Conservation (phyloP, 805 yeast genomes). For the Ascoidea tarda region DNA sequence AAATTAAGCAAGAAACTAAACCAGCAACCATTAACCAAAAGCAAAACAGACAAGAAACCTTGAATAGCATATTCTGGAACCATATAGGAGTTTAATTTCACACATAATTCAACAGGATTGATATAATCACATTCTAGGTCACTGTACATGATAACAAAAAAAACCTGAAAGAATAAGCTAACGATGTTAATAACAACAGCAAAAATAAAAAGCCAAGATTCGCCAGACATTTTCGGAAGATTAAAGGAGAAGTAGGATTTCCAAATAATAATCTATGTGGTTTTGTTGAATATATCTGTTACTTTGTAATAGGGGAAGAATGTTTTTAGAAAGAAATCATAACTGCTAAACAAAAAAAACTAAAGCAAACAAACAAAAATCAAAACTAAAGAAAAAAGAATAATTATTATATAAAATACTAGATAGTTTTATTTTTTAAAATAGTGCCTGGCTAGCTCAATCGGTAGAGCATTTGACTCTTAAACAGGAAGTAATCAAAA, state of each 20-base stretch:
- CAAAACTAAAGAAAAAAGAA: too few species aligned
- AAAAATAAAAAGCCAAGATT: slow-evolving; percentile 42
- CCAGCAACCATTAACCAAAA: slow-evolving; percentile 87
- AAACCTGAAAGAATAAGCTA: slow-evolving; percentile 83
- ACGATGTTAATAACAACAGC: slow-evolving; percentile 79
- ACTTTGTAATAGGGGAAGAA: too few species aligned
- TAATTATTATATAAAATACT: too few species aligned
- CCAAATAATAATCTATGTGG: too few species aligned
- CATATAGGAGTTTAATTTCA: slow-evolving; percentile 77
- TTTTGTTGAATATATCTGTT: too few species aligned
- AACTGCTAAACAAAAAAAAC: too few species aligned
- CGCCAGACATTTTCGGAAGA: not conserved
- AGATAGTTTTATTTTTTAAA: too few species aligned
- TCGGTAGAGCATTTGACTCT: too few species aligned
- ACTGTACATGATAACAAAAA: slow-evolving; percentile 89
- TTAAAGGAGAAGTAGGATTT: not conserved
- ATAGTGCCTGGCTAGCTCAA: too few species aligned
- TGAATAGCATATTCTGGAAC: slow-evolving; percentile 85
- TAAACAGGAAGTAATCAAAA: too few species aligned
- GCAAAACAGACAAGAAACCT: slow-evolving; percentile 50
- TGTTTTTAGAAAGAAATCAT: too few species aligned
- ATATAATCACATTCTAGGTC: slow-evolving; percentile 94
- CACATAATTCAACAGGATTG: slow-evolving; percentile 93
- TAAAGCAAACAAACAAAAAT: too few species aligned
- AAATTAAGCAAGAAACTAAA: slow-evolving; percentile 68